Conservation (phyloP, 768 basidiomycete species). For the Pulveroboletus sp. region DNA sequence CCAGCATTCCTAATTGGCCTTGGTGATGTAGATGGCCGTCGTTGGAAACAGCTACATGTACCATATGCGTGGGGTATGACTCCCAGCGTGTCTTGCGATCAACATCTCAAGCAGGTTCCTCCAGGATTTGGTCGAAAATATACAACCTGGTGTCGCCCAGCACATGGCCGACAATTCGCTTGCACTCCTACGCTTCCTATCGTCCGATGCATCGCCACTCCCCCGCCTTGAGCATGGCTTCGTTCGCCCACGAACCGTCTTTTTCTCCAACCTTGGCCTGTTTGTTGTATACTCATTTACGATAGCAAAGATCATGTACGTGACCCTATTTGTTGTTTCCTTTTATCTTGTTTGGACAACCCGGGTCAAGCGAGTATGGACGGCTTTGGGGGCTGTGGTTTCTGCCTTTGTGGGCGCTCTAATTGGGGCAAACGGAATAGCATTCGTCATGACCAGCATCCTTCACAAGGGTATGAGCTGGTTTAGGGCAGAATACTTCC, state of each 20-base stretch:
- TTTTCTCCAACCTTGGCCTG: constrained; percentile 63
- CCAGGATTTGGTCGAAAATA: constrained; percentile 75
- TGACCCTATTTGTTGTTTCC: constrained; percentile 43
- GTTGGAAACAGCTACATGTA: constrained; percentile 92
- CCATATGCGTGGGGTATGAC: constrained; percentile 79
- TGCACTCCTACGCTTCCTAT: constrained; percentile 70
- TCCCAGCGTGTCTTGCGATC: background rate
- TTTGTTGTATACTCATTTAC: constrained; percentile 74
- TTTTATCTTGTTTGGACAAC: constrained; percentile 38
- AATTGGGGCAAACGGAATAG: constrained; percentile 63
- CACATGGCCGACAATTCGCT: constrained; percentile 90
- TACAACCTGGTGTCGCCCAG: constrained; percentile 78
- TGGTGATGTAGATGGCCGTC: constrained; percentile 67
- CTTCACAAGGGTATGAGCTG: constrained; percentile 76
- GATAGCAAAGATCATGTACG: constrained; percentile 63
- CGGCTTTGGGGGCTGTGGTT: constrained; percentile 45
- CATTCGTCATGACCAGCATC: constrained; percentile 57
- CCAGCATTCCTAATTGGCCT: background rate
- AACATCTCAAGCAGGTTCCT: background rate
- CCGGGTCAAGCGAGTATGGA: constrained; percentile 28
- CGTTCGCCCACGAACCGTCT: constrained; percentile 61
- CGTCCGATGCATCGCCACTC: constrained; percentile 65
- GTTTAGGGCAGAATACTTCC: constrained; percentile 69
- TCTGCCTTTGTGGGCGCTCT: constrained; percentile 53
- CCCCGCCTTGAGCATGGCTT: constrained; percentile 52